These are phyloP conservation scores for Phylloporus sp. DNA, from an alignment of 768 basidiomycete species.

Conservation along the genomic window DNA sequence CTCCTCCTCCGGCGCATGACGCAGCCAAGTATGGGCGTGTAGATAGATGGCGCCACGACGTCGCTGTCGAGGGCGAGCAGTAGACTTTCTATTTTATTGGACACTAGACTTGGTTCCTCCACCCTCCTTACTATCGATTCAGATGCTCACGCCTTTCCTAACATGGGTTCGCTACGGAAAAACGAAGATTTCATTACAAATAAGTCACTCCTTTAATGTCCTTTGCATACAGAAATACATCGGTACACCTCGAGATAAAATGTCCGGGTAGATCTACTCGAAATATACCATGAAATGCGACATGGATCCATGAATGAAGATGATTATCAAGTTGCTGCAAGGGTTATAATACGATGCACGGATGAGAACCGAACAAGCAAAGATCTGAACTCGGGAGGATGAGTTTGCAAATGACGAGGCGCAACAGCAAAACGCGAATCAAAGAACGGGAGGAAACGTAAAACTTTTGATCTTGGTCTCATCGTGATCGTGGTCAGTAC, in stretches of 20 bases:
- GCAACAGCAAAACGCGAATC: conserved; percentile 13
- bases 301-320: conserved; percentile 28
- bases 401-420: conserved; percentile 13
- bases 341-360: conserved; percentile 25
- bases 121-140: background rate
- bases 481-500: conserved; percentile 22
- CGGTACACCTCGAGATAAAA: conserved; percentile 28
- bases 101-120: background rate
- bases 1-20: conserved; percentile 63
- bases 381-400: background rate
- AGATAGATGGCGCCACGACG: conserved; percentile 77
- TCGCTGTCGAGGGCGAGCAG: conserved; percentile 62
- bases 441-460: conserved; percentile 5
- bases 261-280: conserved; percentile 34
- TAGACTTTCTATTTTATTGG: conserved; percentile 14
- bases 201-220: conserved; percentile 35
- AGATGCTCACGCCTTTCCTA: background rate
- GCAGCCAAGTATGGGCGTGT: conserved; percentile 64
- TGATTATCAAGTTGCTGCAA: conserved; percentile 24
- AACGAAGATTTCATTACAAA: too few relatives aligned
- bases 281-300: conserved; percentile 34
- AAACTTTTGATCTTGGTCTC: conserved; percentile 7
- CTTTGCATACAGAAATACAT: conserved; percentile 34
- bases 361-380: conserved; percentile 1
- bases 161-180: background rate